Evolutionary conservation across 805 yeast genomes (phyloP).

Genomic region (Wickerhamiella alocasiicola): DNA sequence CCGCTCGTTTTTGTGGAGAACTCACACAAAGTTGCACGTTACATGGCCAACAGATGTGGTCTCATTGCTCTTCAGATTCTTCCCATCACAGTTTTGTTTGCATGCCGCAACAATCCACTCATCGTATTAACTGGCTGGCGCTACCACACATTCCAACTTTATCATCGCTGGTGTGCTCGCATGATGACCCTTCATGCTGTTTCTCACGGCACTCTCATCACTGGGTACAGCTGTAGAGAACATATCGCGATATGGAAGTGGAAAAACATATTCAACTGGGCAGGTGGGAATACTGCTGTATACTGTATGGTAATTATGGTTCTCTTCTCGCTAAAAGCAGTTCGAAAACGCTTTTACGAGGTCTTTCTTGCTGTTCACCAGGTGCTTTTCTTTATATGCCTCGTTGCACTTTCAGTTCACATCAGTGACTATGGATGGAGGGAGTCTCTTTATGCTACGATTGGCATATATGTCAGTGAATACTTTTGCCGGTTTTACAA

Average conservation of each 20-base stretch:
- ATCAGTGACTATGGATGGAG: slow-evolving; percentile 47
- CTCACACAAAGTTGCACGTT: slow-evolving; percentile 28
- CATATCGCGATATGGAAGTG: slow-evolving; percentile 22
- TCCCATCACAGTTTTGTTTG: slow-evolving; percentile 45
- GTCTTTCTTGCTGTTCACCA: slow-evolving; percentile 40
- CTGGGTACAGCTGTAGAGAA: slow-evolving; percentile 21
- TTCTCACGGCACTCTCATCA: slow-evolving; percentile 32
- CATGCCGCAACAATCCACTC: slow-evolving; percentile 62
- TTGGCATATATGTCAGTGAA: slow-evolving; percentile 62
- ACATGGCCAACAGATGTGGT: slow-evolving; percentile 35
- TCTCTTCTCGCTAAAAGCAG: slow-evolving; percentile 36
- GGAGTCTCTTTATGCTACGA: slow-evolving; percentile 40
- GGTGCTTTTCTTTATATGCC: slow-evolving; percentile 15
- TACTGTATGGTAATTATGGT: slow-evolving; percentile 30
- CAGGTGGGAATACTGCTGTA: slow-evolving; percentile 37
- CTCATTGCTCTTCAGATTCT: slow-evolving; percentile 34
- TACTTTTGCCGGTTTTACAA: slow-evolving; percentile 44
- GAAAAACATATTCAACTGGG: slow-evolving; percentile 25
- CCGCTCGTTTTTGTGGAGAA: slow-evolving; percentile 27
- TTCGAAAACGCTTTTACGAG: slow-evolving; percentile 48
- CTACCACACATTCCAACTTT: slow-evolving; percentile 45
- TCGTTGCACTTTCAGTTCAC: slow-evolving; percentile 37
- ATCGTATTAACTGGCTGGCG: slow-evolving; percentile 49
- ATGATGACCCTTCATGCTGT: slow-evolving; percentile 32
- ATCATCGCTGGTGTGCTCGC: slow-evolving; percentile 49